Evolutionary conservation across 2,329 filamentous ascomycete genomes (phyloP).

Genomic region (Pezicula rhizophila): DNA sequence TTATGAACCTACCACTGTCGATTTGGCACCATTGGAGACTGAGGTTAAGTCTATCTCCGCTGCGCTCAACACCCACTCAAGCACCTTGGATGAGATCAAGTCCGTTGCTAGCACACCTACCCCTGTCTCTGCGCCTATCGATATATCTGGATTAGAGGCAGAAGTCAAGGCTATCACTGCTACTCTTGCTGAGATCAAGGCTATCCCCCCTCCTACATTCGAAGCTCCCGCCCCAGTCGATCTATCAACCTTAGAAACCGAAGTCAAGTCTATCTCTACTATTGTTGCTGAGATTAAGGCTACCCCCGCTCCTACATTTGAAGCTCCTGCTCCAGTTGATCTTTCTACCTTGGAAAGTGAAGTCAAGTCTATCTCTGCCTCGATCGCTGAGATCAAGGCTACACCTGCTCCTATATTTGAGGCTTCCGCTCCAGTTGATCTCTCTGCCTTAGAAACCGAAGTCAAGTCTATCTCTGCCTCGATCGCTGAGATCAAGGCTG

Average conservation of each 20-base stretch:
- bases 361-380: slow-evolving; percentile 1
- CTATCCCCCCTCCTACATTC: neutral
- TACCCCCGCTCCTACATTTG: neutral
- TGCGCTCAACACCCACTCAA: slow-evolving; percentile 8
- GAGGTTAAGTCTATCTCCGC: slow-evolving; percentile 7
- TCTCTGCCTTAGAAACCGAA: slow-evolving; percentile 11
- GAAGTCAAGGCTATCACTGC: slow-evolving; percentile 9
- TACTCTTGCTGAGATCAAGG: slow-evolving; percentile 11
- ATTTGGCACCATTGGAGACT: slow-evolving; percentile 1
- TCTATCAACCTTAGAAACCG: slow-evolving; percentile 9
- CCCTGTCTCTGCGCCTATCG: slow-evolving; percentile 12
- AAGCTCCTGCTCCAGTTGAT: slow-evolving; percentile 2
- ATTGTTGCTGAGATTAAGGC: slow-evolving; percentile 6
- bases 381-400: slow-evolving; percentile 9
- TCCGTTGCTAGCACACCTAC: slow-evolving; percentile 10
- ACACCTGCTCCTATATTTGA: slow-evolving; percentile 10
- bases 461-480: slow-evolving; percentile 6
- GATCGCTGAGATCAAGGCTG: slow-evolving; percentile 12
- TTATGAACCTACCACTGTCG: neutral
- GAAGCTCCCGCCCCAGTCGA: slow-evolving; percentile 3
- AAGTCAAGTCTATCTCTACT: slow-evolving; percentile 8
- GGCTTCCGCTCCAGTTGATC: slow-evolving; percentile 9
- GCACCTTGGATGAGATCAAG: slow-evolving; percentile 16
- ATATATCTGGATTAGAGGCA: slow-evolving; percentile 12
- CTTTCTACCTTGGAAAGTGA: slow-evolving; percentile 10